A percentile compares a stretch with the other conserved stretches of the same genome.
Conservation (phyloP, 495 filamentous ascomycete genomes). For the Lineolata rhizophorae region DNA sequence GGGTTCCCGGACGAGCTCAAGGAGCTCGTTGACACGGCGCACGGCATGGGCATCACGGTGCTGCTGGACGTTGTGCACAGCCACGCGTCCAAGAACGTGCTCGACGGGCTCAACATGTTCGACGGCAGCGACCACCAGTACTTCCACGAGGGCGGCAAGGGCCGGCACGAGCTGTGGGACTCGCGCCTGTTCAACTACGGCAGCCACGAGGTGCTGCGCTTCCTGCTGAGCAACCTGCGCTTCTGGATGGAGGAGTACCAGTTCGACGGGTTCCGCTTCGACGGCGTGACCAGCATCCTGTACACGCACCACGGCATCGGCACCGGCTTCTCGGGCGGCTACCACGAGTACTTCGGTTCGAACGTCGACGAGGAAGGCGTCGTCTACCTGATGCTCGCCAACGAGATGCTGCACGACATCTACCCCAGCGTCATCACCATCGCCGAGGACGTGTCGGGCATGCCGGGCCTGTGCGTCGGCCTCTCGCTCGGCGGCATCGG, state of each 20-base stretch:
- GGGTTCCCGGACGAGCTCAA: constrained; percentile 88
- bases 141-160: constrained; percentile 71
- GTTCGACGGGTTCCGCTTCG: constrained; percentile 95
- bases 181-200: constrained; percentile 95
- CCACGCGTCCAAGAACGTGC: constrained; percentile 90
- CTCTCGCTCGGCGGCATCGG: constrained; percentile 75
- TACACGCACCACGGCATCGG: constrained; percentile 93
- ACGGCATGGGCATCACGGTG: constrained; percentile 76
- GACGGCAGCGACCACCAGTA: constrained; percentile 89
- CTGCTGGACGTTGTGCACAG: constrained; percentile 93
- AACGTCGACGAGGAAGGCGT: constrained; percentile 88
- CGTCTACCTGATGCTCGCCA: constrained; percentile 89
- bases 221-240: constrained; percentile 81
- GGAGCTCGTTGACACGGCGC: constrained; percentile 88
- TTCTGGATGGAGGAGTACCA: constrained; percentile 99
- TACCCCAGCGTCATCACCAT: constrained; percentile 78
- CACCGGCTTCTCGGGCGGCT: constrained; percentile 92
- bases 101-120: constrained; percentile 85
- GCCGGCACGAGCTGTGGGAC: constrained; percentile 84
- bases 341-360: constrained; percentile 92
- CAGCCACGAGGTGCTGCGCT: constrained; percentile 78
- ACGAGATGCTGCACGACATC: constrained; percentile 79
- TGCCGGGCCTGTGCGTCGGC: constrained; percentile 81
- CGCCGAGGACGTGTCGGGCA: constrained; percentile 93
- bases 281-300: constrained; percentile 96